Conservation (phyloP, 805 yeast species). For the Maudiozyma serrabonitensis region DNA sequence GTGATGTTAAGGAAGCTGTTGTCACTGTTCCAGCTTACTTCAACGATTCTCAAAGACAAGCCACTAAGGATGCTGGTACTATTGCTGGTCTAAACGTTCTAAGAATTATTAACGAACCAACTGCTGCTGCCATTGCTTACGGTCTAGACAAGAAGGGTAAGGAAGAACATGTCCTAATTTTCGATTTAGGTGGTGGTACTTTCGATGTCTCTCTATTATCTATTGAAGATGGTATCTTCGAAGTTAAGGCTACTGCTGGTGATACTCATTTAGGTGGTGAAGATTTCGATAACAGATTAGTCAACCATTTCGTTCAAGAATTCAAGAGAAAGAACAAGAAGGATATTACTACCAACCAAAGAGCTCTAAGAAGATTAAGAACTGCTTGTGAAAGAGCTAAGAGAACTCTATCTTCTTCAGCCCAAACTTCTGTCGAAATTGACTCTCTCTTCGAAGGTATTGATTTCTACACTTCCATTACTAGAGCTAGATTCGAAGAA, state of each 20-base stretch:
- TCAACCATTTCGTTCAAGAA: constrained; percentile 85
- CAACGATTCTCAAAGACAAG: constrained; percentile 95
- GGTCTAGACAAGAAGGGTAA: constrained; percentile 64
- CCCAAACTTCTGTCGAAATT: constrained; percentile 93
- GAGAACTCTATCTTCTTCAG: constrained; percentile 95
- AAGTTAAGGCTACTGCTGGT: constrained; percentile 84
- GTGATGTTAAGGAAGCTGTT: constrained; percentile 80
- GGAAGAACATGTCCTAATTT: constrained; percentile 85
- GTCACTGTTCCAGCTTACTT: constrained; percentile 94
- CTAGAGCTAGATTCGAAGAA: constrained; percentile 99
- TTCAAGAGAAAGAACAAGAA: constrained; percentile 97
- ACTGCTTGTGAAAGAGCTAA: constrained; percentile 99
- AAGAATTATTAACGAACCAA: constrained; percentile 92
- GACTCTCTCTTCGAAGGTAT: constrained; percentile 95
- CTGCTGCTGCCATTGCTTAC: constrained; percentile 96
- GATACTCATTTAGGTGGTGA: constrained; percentile 96
- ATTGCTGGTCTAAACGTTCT: constrained; percentile 90
- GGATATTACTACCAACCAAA: constrained; percentile 86
- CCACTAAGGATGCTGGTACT: constrained; percentile 92
- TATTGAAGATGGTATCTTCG: constrained; percentile 93
- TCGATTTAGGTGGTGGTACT: constrained; percentile 98
- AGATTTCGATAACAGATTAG: constrained; percentile 94
- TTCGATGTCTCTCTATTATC: constrained; percentile 92
- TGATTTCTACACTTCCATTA: constrained; percentile 94
- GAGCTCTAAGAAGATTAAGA: constrained; percentile 97